Percentiles rank a stretch among this genome's conserved stretches.
phyloP scores from a whole-genome alignment of 352 stramenopile genomes.

The Phytophthora capsici region DNA sequence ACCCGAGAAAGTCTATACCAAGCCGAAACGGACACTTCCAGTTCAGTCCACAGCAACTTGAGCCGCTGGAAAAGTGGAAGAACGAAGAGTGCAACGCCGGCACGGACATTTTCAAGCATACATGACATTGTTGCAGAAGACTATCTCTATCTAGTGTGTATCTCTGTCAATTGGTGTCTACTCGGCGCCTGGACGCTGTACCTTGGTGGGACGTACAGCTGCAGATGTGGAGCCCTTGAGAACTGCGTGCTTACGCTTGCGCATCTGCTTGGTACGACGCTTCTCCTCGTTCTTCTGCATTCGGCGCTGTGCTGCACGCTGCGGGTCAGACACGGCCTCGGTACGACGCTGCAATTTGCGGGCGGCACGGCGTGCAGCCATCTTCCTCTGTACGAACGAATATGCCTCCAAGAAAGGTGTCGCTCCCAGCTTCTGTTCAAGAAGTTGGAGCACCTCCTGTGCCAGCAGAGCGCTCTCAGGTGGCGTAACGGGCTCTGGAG shows the following conservation, averaged over 20 bases:
- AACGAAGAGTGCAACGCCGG: conserved; percentile 7
- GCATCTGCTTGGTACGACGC: conserved; percentile 79
- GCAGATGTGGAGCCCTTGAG: conserved; percentile 80
- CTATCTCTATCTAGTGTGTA: conserved; percentile 38
- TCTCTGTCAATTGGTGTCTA: conserved; percentile 26
- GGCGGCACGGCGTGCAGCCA: conserved; percentile 69
- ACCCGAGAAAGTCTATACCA: too few relatives aligned
- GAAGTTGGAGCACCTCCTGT: conserved; percentile 87
- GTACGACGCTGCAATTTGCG: conserved; percentile 83
- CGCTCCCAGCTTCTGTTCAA: conserved; percentile 80
- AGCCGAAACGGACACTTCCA: conserved; percentile 16
- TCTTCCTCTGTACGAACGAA: conserved; percentile 86
- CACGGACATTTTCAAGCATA: conserved; percentile 25
- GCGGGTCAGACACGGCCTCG: conserved; percentile 78
- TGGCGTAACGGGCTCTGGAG: conserved; percentile 30
- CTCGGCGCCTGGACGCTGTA: conserved; percentile 65
- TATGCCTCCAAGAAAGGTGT: conserved; percentile 82
- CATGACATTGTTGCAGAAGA: conserved; percentile 30
- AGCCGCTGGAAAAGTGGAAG: not conserved
- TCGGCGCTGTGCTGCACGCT: conserved; percentile 77
- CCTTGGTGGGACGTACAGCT: conserved; percentile 63
- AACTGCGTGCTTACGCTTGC: conserved; percentile 90
- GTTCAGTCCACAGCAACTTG: conserved; percentile 7
- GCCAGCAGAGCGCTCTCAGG: conserved; percentile 67
- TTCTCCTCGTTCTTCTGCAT: conserved; percentile 90